Percentiles rank a stretch among this genome's conserved stretches.
These are phyloP conservation scores for Metschnikowia amazonensis DNA, from an alignment of 805 yeast genomes.

Conservation along the genomic window DNA sequence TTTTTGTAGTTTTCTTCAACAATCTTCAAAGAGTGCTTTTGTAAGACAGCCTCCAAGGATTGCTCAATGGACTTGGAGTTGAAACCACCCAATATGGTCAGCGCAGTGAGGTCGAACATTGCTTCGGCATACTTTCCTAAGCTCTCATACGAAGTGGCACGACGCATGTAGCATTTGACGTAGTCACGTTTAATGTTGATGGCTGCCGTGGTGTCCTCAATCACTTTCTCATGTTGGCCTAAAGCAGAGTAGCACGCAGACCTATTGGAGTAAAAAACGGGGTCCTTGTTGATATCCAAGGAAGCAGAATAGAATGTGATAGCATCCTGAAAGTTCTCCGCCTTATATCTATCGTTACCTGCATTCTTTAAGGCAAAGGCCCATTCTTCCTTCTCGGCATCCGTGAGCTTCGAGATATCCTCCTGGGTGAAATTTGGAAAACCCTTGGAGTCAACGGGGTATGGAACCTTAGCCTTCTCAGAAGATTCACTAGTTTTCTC, in stretches of 20 bases:
- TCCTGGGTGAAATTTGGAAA: conserved; percentile 55
- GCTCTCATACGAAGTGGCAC: conserved; percentile 89
- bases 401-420: conserved; percentile 41
- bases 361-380: conserved; percentile 80
- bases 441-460: conserved; percentile 55
- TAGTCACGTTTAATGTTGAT: conserved; percentile 84
- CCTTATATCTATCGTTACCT: conserved; percentile 78
- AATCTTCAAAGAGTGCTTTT: conserved; percentile 69
- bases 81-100: conserved; percentile 81
- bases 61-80: conserved; percentile 73
- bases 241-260: conserved; percentile 92
- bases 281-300: conserved; percentile 68
- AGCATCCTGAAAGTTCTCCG: conserved; percentile 69
- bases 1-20: conserved; percentile 57
- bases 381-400: conserved; percentile 54
- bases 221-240: conserved; percentile 74
- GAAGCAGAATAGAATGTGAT: conserved; percentile 78
- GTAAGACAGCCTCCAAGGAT: conserved; percentile 82
- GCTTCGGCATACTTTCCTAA: conserved; percentile 78
- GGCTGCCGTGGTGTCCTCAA: conserved; percentile 85
- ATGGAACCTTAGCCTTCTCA: conserved; percentile 23
- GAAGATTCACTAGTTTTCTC: conserved; percentile 12
- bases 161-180: conserved; percentile 85
- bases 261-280: conserved; percentile 90
- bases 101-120: conserved; percentile 85